These are phyloP conservation scores for Plasmodium gonderi DNA, from an alignment of 169 alveolate genomes.

Conservation along the genomic window DNA sequence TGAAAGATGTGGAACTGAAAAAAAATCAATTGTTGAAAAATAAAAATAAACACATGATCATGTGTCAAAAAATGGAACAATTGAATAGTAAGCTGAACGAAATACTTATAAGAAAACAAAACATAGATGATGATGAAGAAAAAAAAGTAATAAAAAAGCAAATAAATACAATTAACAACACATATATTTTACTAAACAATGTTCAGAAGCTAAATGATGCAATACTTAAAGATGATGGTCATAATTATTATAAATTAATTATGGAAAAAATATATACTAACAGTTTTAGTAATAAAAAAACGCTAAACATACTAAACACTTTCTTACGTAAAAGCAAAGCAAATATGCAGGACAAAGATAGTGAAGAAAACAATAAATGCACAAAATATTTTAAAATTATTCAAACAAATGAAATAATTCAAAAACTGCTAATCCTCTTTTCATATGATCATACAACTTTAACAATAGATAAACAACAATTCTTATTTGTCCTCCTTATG, in stretches of 20 bases:
- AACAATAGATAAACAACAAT: slow-evolving; percentile 63
- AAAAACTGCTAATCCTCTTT: slow-evolving; percentile 11
- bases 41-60: slow-evolving; percentile 56
- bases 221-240: slow-evolving; percentile 23
- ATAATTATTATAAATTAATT: slow-evolving; percentile 38
- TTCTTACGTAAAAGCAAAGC: slow-evolving; percentile 40
- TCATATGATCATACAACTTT: slow-evolving; percentile 13
- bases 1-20: slow-evolving; percentile 48
- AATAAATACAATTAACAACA: slow-evolving; percentile 44
- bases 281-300: slow-evolving; percentile 46
- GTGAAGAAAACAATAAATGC: neutral
- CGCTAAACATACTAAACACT: slow-evolving; percentile 31
- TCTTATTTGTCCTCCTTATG: slow-evolving; percentile 66
- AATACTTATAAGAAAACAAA: slow-evolving; percentile 65
- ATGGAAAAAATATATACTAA: slow-evolving; percentile 42
- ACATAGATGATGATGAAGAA: slow-evolving; percentile 68
- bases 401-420: slow-evolving; percentile 36
- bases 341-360: slow-evolving; percentile 24
- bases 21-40: slow-evolving; percentile 47
- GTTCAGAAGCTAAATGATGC: slow-evolving; percentile 60
- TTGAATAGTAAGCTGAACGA: slow-evolving; percentile 50
- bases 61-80: slow-evolving; percentile 72
- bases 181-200: slow-evolving; percentile 43
- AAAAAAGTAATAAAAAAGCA: slow-evolving; percentile 47
- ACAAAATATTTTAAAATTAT: slow-evolving; percentile 28